These are phyloP conservation scores for Omphalea diandra DNA, from an alignment of 441 rosid species.

Conservation along the genomic window DNA sequence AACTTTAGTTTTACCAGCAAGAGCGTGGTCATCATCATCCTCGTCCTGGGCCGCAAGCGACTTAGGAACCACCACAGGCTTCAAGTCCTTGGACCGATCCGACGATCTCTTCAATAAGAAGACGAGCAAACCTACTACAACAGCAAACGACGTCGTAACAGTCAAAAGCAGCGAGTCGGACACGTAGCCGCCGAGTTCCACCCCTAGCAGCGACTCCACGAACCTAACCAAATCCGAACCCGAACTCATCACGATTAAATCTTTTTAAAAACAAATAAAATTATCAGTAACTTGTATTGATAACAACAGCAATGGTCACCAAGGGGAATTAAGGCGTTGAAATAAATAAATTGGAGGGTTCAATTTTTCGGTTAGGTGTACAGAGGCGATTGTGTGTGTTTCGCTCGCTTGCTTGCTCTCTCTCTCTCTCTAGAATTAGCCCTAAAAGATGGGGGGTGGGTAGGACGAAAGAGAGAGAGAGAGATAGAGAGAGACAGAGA, in stretches of 20 bases:
- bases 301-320: too few relatives aligned
- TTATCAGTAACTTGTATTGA: too few relatives aligned
- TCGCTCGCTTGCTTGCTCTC: background rate
- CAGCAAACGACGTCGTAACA: constrained; percentile 59
- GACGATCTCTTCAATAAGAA: constrained; percentile 59
- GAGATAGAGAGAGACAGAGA: constrained; percentile 1
- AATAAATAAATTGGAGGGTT: too few relatives aligned
- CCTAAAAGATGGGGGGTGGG: constrained; percentile 14
- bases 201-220: constrained; percentile 56
- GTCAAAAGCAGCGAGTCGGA: constrained; percentile 47
- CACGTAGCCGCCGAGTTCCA: constrained; percentile 36
- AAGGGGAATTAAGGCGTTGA: too few relatives aligned
- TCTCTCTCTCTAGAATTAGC: background rate
- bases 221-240: constrained; percentile 51
- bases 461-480: background rate
- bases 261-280: background rate
- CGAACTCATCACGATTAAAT: constrained; percentile 28
- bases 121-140: constrained; percentile 48
- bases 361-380: too few relatives aligned
- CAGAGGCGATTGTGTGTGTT: too few relatives aligned
- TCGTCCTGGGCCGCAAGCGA: constrained; percentile 40
- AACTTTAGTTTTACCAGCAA: constrained; percentile 58
- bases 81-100: constrained; percentile 47
- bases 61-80: constrained; percentile 50
- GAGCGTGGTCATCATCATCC: constrained; percentile 48